Base-by-base conservation (phyloP, 495 filamentous ascomycete species). In the Tuber brumale region DNA sequence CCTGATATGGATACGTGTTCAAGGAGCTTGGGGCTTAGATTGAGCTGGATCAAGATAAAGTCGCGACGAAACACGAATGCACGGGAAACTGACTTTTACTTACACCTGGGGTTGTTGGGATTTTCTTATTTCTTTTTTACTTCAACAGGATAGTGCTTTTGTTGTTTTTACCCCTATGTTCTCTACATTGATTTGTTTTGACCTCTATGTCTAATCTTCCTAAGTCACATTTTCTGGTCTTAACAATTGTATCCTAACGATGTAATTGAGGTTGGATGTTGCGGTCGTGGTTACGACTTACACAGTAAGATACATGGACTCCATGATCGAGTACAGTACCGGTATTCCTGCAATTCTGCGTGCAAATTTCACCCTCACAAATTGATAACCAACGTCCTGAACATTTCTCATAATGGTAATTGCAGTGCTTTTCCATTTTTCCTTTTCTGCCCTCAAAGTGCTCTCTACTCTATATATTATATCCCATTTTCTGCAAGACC, bases 11-110 rank as follows among this genome's bases (percentile, higher is more conserved):
- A 82, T 78, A 84, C 83, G 81, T 77, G 79, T 76, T 79, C 76
- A 80, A 77, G 72, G 77, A 76, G 78, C 82, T 77, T 76, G 79
- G 81, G 82, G 84, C 77, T 85, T 84, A 83, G 79, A 80, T 75
- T 70, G 61, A 75, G 76, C 75, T 72, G 76, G 79, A 57, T 77
- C 61, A 74, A 75, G 80, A 75, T 85, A 75, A 81, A 82, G 82
- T 80, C 77, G 82, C 83, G 84, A 83, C 83, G 79, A 79, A 74
- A 83, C 83, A 84, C 81, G 81, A 76, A 80, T 77, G 72, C 79
- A 83, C 76, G 74, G 78, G 80, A 77, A 82, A 78, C 74, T 78
- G 81, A 75, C 78, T 76, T 73, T 73, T 76, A 77, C 82, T 77
- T 78, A 75, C 74, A 81, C 78, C 77, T 71, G 77, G 77, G 77